Conservation (phyloP, 2,329 filamentous ascomycete genomes). For the Trichophyton mentagrophytes region DNA sequence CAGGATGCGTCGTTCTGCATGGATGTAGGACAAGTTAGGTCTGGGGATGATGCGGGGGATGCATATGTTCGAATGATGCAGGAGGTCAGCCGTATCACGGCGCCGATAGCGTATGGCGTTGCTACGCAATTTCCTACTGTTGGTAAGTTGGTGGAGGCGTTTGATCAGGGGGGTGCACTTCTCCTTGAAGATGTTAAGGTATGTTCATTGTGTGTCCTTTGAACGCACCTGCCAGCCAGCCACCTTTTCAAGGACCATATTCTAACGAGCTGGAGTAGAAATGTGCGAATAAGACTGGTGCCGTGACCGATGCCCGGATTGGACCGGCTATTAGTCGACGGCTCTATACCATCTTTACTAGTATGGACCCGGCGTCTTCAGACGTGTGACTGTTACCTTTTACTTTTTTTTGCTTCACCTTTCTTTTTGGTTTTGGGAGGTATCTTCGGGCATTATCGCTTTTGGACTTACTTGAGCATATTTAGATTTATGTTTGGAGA, state of each 20-base stretch:
- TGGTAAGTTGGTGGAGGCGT: slow-evolving; percentile 43
- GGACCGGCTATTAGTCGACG: slow-evolving; percentile 37
- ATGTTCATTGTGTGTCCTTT: slow-evolving; percentile 3
- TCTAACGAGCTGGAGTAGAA: slow-evolving; percentile 23
- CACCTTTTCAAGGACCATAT: neutral
- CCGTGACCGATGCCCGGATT: slow-evolving; percentile 32
- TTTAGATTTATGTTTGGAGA: too few species aligned
- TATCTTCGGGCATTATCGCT: neutral
- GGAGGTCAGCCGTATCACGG: slow-evolving; percentile 59
- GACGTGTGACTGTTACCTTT: slow-evolving; percentile 23
- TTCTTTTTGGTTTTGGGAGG: neutral
- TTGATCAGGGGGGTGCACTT: slow-evolving; percentile 47
- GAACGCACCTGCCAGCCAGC: neutral
- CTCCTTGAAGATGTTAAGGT: slow-evolving; percentile 49
- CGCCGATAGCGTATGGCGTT: slow-evolving; percentile 59
- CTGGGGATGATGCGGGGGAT: slow-evolving; percentile 52
- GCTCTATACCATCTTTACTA: slow-evolving; percentile 39
- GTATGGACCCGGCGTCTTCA: slow-evolving; percentile 32
- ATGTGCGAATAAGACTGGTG: slow-evolving; percentile 37
- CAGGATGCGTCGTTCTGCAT: slow-evolving; percentile 57
- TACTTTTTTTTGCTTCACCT: neutral
- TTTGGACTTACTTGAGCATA: too few species aligned
- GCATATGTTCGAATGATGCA: slow-evolving; percentile 65
- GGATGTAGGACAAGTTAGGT: slow-evolving; percentile 62
- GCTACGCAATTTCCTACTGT: slow-evolving; percentile 48